Evolutionary conservation across 768 basidiomycete species (phyloP), one percentile per base, ranked within the genome.

Genomic region (Baorangia bicolor): DNA sequence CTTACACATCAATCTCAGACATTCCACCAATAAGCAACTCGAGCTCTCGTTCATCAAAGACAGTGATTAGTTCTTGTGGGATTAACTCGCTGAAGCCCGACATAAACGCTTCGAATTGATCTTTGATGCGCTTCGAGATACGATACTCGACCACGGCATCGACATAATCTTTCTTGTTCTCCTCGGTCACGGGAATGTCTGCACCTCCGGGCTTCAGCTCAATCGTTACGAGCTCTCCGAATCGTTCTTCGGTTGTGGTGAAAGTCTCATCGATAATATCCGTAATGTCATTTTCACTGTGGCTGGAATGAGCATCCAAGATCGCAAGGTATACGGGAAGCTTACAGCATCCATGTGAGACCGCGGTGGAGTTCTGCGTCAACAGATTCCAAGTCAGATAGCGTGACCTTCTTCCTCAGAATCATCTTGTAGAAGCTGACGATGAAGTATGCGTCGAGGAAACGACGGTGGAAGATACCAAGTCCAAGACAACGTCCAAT

Each of bases 381-480:
- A 25, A 99, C 96, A 69, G 90, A 92, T 78, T 98, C 96, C 64
- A 99, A 76, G 74, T 99, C 97, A 8, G 89, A 84, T 38, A 98
- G 74, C 0, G 89, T 89, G 31, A 98, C 94, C 76, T 98, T 97
- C 81, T 98, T 98, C 81, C 91, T 92, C 67, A 99, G 71, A 57
- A 98, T 95, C 95, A 98, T 98, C 80, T 98, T 99, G 84, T 99
- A 98, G 81, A 99, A 97, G 66, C 92, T 92, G 70, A 96, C 94
- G 62, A 98, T 98, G 73, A 99, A 99, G 81, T 98, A 98, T 34
- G 95, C 96, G 63, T 99, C 97, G 61, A 99, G 77, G 87, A 99
- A 99, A 11, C 97, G 92, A 51, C 97, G 87, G 71, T 99, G 97
- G 86, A 99, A 99, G 71, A 99, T 98, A 61, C 92, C 96, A 41